Evolutionary conservation across 257 asterid genomes (phyloP).

Genomic region (Nicotiana attenuata): DNA sequence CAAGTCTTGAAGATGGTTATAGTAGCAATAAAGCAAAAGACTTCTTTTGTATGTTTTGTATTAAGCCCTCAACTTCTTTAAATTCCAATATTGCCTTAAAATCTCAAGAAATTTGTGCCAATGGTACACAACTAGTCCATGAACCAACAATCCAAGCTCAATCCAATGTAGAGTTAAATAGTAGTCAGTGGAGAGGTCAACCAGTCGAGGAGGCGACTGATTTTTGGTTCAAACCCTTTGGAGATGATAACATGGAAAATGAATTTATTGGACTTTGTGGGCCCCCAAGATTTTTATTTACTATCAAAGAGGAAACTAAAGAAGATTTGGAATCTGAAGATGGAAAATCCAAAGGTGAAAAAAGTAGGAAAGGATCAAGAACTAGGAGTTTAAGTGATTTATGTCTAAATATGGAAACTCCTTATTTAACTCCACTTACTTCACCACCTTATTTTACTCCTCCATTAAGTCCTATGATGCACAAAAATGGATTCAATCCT

Average conservation of each 20-base stretch:
- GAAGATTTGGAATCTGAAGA: constrained; percentile 76
- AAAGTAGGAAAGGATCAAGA: constrained; percentile 32
- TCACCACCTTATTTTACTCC: constrained; percentile 67
- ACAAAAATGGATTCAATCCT: constrained; percentile 4
- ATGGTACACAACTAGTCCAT: constrained; percentile 33
- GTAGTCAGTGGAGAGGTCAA: neutral
- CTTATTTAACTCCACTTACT: constrained; percentile 55
- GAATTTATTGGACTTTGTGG: constrained; percentile 29
- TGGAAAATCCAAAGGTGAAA: constrained; percentile 32
- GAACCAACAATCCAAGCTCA: constrained; percentile 27
- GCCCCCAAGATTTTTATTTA: constrained; percentile 57
- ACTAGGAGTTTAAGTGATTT: constrained; percentile 46
- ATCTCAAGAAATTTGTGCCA: constrained; percentile 27
- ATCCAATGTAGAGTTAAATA: constrained; percentile 15
- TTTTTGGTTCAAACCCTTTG: constrained; percentile 28
- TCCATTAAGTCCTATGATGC: constrained; percentile 44
- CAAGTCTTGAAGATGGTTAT: constrained; percentile 30
- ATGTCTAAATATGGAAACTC: constrained; percentile 48
- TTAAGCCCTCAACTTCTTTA: constrained; percentile 31
- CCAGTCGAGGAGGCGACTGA: neutral
- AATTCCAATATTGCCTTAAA: constrained; percentile 6
- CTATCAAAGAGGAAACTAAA: constrained; percentile 66
- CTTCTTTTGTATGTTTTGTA: constrained; percentile 23
- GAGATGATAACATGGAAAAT: constrained; percentile 17
- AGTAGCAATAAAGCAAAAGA: constrained; percentile 19